These are phyloP conservation scores for Arthonia radiata DNA, from an alignment of 495 filamentous ascomycete genomes.

Conservation along the genomic window DNA sequence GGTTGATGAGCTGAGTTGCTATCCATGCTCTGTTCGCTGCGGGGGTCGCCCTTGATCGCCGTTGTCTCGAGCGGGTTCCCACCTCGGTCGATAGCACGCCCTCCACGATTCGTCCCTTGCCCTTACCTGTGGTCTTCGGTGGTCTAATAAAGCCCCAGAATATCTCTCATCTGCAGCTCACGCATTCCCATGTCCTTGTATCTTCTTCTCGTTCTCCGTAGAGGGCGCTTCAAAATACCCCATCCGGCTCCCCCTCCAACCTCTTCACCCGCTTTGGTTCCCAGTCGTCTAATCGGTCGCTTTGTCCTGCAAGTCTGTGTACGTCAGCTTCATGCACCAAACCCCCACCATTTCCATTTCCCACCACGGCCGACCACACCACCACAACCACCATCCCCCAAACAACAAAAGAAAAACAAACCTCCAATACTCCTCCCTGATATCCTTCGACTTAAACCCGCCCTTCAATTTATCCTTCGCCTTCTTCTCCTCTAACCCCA, in stretches of 20 bases:
- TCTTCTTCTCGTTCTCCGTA: too few relatives aligned
- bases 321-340: conserved; percentile 2
- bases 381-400: background rate
- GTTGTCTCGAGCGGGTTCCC: too few relatives aligned
- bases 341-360: conserved; percentile 1
- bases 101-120: conserved; percentile 84
- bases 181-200: conserved; percentile 83
- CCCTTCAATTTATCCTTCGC: too few relatives aligned
- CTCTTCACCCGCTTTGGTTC: conserved; percentile 83
- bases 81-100: conserved; percentile 87
- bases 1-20: too few relatives aligned
- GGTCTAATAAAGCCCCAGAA: conserved; percentile 84
- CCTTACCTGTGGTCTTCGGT: conserved; percentile 95
- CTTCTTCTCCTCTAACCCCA: conserved; percentile 48
- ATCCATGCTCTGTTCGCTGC: too few relatives aligned
- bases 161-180: conserved; percentile 79
- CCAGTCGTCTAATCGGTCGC: conserved; percentile 86
- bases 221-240: conserved; percentile 55
- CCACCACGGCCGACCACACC: background rate
- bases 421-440: conserved; percentile 63
- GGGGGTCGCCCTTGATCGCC: too few relatives aligned
- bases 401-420: conserved; percentile 1
- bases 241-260: conserved; percentile 71
- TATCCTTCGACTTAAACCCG: too few relatives aligned
- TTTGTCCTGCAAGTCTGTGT: conserved; percentile 43